phyloP scores from a whole-genome alignment of 2,329 filamentous ascomycete genomes.

The Rhytidhysteron rufulum region DNA sequence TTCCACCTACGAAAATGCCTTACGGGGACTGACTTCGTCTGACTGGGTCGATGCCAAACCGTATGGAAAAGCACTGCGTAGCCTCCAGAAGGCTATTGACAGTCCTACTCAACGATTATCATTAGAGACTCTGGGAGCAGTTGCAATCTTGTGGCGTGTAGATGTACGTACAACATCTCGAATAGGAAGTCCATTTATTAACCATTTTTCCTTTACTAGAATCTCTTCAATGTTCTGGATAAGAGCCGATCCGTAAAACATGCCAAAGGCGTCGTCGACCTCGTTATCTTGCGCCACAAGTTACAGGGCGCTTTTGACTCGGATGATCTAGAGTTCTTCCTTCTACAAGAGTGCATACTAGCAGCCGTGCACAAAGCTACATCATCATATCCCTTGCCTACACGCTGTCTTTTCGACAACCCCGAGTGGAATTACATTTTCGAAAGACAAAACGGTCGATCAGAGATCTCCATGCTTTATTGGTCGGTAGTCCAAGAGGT shows the following conservation, averaged over 20 bases:
- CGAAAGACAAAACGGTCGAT: not conserved
- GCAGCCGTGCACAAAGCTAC: constrained; percentile 4
- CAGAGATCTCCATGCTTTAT: constrained; percentile 1
- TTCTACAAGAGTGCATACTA: constrained; percentile 5
- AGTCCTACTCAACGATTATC: constrained; percentile 5
- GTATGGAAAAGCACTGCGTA: constrained; percentile 8
- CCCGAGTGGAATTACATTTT: constrained; percentile 5
- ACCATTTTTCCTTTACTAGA: not conserved
- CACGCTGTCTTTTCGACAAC: constrained; percentile 7
- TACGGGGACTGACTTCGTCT: constrained; percentile 1
- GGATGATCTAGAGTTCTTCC: constrained; percentile 4
- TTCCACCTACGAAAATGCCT: constrained; percentile 4
- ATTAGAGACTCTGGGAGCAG: constrained; percentile 6
- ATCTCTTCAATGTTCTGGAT: not conserved
- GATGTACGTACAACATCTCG: constrained; percentile 1
- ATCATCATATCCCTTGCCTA: not conserved
- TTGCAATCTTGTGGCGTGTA: constrained; percentile 4
- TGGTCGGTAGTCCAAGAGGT: constrained; percentile 2
- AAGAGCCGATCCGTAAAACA: constrained; percentile 4
- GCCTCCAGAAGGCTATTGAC: constrained; percentile 7
- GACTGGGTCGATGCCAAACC: constrained; percentile 4
- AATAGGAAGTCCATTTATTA: no score
- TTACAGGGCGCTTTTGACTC: no score
- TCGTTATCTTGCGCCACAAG: no score
- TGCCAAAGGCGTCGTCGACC: constrained; percentile 4